Evolutionary conservation across 2,329 filamentous ascomycete species (phyloP), one percentile per base, ranked within the genome.

Genomic region (Graphiopsis chlorocephala): DNA sequence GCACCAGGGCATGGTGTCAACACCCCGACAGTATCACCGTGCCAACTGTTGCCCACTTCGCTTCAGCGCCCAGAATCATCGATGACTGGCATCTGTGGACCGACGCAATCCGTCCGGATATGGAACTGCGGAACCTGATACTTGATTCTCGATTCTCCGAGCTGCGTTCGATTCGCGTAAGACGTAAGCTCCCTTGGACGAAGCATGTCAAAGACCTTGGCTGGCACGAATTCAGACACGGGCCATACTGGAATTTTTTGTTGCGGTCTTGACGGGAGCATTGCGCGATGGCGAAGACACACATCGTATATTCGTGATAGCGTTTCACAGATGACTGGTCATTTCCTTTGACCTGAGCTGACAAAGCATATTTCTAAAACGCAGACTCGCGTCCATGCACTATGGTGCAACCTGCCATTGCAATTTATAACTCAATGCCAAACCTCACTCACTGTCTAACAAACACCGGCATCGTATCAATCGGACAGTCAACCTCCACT

Each of bases 401-500:
- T 12, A 11, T 33, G 31, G 3, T 33, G 31, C 31, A 11, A 33
- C 11, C 10, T 3, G 12, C 8, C 8, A 11, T 12, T 33, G 31
- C 31, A 33, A 3, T 33, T 12, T 33, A 1, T 12, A 33, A 2
- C 31, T 3, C 31, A 10, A 12, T 33, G 31, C 31, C 31, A 8
- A 11, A 33, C 10, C 14, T 35, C 31, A 29, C 15, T 58, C 35
- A 58, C 33, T 58, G 55, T 25, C 55, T 61, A 12, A 67, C 60
- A 35, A 70, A 70, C 3, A 70, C 68, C 6, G 68, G 68, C 66
- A 69, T 70, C 7, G n/a, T 52, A 28, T 68, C 67, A 50, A 70
- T 68, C 11, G 68, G 67, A 62, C 65, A 67, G 17, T 67, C 64
- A 7, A 66, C 67, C 28, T 66, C 62, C n/a, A 67, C 60, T 25